Evolutionary conservation across 257 asterid species (phyloP), one percentile per base, ranked within the genome.

Genomic region (Solanum bulbocastanum): DNA sequence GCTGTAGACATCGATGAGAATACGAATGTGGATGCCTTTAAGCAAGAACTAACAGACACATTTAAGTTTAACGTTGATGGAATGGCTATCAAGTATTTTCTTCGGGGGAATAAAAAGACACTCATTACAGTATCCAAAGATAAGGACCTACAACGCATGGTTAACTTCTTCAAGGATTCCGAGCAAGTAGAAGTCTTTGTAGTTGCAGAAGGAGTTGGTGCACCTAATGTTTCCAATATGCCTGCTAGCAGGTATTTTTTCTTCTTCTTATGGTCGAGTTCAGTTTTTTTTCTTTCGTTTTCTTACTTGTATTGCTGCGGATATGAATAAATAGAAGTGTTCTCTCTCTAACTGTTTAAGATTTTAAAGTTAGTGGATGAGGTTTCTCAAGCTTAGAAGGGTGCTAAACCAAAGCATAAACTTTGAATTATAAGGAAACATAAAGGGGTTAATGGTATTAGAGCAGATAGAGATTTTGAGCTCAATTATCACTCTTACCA

Each of bases 101-200:
- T 97, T 85, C 99, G 98, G 0, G 99, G 98, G 73, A 97, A 97
- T 89, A 93, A 93, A 44, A 96, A 96, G 94, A 97, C 98, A 56
- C 92, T 97, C 91, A 97, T 97, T 46, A 97, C 98, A 13, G 91
- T 97, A 78, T 96, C 99, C 0, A 97, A 97, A 91, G 98, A 97
- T 87, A 97, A 97, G 94, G 99, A 97, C 87, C 96, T 97, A 62
- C 92, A 95, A 90, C 98, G 99, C 75, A 96, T 97, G 99, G 89
- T 97, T 83, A 96, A 96, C 93, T 96, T 96, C 91, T 96, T 95
- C 88, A 94, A 95, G 92, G 98, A 97, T 36, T 89, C 98, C 23
- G 99, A 97, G 90, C 99, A 97, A 88, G 99, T 96, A 25, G 99
- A 97, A 91, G 96, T 97, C 86, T 97, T 97, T 88, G 90, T 97